phyloP scores from a whole-genome alignment of 768 basidiomycete species.

The Rubroboletus pulcherrimus region DNA sequence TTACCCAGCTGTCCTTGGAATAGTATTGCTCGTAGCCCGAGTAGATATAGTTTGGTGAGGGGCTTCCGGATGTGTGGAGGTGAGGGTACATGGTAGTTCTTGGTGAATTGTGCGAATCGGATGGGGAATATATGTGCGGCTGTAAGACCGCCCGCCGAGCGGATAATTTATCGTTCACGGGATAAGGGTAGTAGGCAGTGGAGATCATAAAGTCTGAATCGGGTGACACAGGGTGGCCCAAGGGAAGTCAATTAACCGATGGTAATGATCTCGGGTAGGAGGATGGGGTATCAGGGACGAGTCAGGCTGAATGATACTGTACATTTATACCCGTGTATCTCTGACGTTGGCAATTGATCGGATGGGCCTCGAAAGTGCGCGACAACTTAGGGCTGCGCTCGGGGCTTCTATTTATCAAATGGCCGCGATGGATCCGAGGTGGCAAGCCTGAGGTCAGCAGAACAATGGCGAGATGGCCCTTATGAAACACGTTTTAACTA shows the following conservation, averaged over 20 bases:
- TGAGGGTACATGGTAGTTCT: conserved; percentile 29
- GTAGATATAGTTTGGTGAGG: conserved; percentile 21
- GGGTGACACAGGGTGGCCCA: conserved; percentile 12
- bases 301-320: conserved; percentile 17
- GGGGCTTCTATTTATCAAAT: conserved; percentile 34
- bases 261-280: conserved; percentile 11
- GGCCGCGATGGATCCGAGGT: conserved; percentile 26
- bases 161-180: conserved; percentile 23
- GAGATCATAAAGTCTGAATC: conserved; percentile 32
- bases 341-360: conserved; percentile 30
- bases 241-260: conserved; percentile 19
- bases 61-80: conserved; percentile 16
- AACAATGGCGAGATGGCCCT: conserved; percentile 23
- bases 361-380: conserved; percentile 29
- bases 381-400: conserved; percentile 29
- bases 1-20: conserved; percentile 18
- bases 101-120: conserved; percentile 21
- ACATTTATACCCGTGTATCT: conserved; percentile 32
- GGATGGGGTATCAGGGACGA: conserved; percentile 30
- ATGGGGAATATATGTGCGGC: conserved; percentile 32
- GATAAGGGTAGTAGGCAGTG: conserved; percentile 28
- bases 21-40: conserved; percentile 23
- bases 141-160: conserved; percentile 17
- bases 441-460: conserved; percentile 11
- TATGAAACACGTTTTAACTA: conserved; percentile 33